A percentile compares a stretch with the other conserved stretches of the same genome.
Evolutionary conservation across 2,329 filamentous ascomycete species (phyloP).

Genomic region (Colletotrichum sp.): DNA sequence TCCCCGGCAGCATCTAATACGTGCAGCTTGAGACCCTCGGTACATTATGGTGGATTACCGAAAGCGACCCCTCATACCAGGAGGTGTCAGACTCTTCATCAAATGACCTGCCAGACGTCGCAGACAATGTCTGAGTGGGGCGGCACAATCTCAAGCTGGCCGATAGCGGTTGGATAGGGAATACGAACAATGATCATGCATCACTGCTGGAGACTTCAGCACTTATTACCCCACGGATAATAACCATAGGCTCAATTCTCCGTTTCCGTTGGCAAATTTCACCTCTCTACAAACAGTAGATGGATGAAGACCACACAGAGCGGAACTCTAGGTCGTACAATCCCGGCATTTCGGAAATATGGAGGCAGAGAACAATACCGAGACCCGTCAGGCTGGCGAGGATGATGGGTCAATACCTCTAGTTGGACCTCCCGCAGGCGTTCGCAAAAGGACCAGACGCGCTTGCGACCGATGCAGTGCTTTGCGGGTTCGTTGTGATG

Average conservation of each 20-base stretch:
- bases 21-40: neutral
- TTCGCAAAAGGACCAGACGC: neutral
- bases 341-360: neutral
- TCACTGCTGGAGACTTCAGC: neutral
- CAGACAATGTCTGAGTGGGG: neutral
- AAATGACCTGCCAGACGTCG: neutral
- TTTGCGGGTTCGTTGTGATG: neutral
- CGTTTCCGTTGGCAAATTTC: neutral
- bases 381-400: neutral
- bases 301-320: neutral
- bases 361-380: neutral
- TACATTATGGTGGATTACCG: neutral
- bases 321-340: neutral
- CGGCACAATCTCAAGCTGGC: neutral
- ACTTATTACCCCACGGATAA: neutral
- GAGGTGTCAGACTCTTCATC: neutral
- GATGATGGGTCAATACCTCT: neutral
- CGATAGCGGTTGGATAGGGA: neutral
- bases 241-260: neutral
- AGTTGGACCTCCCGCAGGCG: neutral
- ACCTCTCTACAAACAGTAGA: neutral
- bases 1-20: neutral
- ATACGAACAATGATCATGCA: neutral
- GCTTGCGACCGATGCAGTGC: neutral
- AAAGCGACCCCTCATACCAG: neutral